Conservation (phyloP, 192 early-diverging fungal species). For the Dissophora ornata region DNA sequence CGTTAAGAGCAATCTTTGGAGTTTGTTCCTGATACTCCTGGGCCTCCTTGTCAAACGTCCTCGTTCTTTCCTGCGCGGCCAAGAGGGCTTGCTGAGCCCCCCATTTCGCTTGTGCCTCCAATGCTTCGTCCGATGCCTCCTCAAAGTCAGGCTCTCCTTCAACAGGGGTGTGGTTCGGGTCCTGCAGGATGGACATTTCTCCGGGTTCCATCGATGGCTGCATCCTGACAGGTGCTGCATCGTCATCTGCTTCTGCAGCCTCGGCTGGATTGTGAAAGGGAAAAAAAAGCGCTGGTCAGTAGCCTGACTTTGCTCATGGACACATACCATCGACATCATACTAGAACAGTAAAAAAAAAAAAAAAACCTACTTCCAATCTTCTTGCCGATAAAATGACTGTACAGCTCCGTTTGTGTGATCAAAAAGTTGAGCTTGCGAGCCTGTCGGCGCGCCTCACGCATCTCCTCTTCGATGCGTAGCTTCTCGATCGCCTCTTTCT, state of each 20-base stretch:
- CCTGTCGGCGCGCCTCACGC: slow-evolving; percentile 84
- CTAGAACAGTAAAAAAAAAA: not conserved
- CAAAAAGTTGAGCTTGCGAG: slow-evolving; percentile 91
- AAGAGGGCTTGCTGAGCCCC: slow-evolving; percentile 84
- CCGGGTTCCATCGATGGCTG: slow-evolving; percentile 18
- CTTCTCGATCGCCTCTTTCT: slow-evolving; percentile 85
- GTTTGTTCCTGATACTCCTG: slow-evolving; percentile 51
- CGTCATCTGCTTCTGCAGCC: slow-evolving; percentile 43
- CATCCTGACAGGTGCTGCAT: slow-evolving; percentile 31
- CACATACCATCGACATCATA: not conserved
- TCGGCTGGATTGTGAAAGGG: slow-evolving; percentile 18
- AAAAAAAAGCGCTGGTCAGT: not conserved
- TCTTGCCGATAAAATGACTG: slow-evolving; percentile 91
- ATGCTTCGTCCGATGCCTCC: slow-evolving; percentile 73
- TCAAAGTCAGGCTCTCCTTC: slow-evolving; percentile 50
- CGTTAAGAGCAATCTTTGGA: slow-evolving; percentile 53
- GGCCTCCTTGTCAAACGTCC: slow-evolving; percentile 74
- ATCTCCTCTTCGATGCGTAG: slow-evolving; percentile 83
- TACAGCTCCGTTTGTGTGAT: slow-evolving; percentile 94
- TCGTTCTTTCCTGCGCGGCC: slow-evolving; percentile 71
- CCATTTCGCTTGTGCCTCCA: slow-evolving; percentile 75
- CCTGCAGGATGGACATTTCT: slow-evolving; percentile 28
- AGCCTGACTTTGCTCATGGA: not conserved
- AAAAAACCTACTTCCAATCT: slow-evolving; percentile 64
- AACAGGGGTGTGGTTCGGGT: slow-evolving; percentile 48